These are phyloP conservation scores for Ophiobolus disseminans DNA, from an alignment of 2,329 filamentous ascomycete species.

Conservation along the genomic window DNA sequence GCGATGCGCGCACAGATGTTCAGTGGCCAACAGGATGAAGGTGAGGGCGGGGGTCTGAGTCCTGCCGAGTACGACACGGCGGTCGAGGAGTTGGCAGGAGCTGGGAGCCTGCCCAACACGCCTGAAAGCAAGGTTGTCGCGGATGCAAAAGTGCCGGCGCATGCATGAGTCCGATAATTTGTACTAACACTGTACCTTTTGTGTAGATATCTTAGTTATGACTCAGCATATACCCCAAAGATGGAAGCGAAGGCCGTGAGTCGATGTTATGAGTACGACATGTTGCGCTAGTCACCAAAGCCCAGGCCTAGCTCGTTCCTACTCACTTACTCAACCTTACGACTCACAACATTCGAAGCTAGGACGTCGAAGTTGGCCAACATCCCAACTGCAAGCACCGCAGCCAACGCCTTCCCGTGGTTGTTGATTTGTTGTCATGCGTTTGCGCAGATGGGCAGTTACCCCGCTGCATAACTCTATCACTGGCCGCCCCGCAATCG, in stretches of 20 bases:
- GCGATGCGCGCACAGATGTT: constrained; percentile 55
- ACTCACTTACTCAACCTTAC: no score
- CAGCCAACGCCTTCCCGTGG: not conserved
- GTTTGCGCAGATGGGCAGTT: not conserved
- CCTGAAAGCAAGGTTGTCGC: constrained; percentile 43
- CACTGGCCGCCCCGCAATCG: not conserved
- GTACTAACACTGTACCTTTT: constrained; percentile 29
- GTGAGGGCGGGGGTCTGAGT: constrained; percentile 20
- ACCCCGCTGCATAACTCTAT: not conserved
- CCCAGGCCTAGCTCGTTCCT: no score
- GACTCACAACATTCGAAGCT: no score
- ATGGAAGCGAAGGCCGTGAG: no score
- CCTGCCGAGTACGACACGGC: constrained; percentile 38
- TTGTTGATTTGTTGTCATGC: not conserved
- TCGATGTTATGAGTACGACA: no score
- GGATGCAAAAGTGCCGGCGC: constrained; percentile 48
- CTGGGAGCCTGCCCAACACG: constrained; percentile 27
- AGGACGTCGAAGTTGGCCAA: no score
- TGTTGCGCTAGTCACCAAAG: no score
- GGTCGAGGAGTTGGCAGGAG: constrained; percentile 42
- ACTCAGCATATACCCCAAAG: no score
- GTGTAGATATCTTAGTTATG: constrained; percentile 26
- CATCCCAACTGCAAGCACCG: no score
- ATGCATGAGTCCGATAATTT: constrained; percentile 29
- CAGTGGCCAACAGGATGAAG: constrained; percentile 43